Evolutionary conservation across 2,329 filamentous ascomycete genomes (phyloP).

Genomic region (Curvularia spicifera): DNA sequence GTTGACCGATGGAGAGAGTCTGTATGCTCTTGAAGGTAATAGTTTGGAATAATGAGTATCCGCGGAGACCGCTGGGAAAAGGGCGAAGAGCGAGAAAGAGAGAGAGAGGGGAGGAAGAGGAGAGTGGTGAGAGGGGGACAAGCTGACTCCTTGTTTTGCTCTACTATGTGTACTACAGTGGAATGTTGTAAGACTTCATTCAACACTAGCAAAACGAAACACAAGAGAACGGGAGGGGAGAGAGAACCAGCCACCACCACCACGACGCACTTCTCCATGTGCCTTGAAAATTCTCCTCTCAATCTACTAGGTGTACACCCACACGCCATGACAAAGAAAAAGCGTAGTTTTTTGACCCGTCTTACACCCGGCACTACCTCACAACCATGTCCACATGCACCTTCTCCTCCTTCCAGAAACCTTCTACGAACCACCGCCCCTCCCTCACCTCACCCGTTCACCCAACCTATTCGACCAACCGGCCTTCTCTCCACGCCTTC

Average conservation of each 20-base stretch:
- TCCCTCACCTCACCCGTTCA: background rate
- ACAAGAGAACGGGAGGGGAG: background rate
- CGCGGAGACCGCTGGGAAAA: background rate
- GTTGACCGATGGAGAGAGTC: background rate
- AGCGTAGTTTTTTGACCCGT: background rate
- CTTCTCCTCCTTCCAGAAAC: background rate
- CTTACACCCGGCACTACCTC: background rate
- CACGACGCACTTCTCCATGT: background rate
- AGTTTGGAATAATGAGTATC: background rate
- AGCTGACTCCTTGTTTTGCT: too few relatives aligned
- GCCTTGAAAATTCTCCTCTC: background rate
- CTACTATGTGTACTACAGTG: too few relatives aligned
- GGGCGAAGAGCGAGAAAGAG: background rate
- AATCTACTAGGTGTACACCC: background rate
- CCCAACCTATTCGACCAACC: background rate
- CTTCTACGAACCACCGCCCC: background rate
- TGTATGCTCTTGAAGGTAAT: background rate
- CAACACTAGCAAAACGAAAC: background rate
- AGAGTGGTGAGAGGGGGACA: too few relatives aligned
- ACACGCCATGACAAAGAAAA: background rate
- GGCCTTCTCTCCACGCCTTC: background rate
- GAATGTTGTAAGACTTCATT: too few relatives aligned
- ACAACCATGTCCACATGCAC: background rate
- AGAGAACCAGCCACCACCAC: too few relatives aligned
- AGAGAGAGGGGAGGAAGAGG: background rate